These are phyloP conservation scores for Melampsora americana DNA, from an alignment of 1,284 basidiomycete species.

Conservation along the genomic window DNA sequence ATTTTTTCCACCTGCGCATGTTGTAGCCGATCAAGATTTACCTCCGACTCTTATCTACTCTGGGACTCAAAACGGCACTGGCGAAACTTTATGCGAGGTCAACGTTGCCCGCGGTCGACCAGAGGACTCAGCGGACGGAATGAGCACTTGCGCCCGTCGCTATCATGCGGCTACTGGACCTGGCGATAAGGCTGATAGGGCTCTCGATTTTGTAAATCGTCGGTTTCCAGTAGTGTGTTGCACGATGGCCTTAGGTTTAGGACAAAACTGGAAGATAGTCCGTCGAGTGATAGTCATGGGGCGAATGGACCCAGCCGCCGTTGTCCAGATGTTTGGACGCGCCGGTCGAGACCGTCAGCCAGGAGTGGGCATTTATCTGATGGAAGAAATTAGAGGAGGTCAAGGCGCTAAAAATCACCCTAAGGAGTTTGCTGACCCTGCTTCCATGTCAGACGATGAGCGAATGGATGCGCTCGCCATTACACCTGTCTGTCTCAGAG, in stretches of 20 bases:
- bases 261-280: constrained; percentile 10
- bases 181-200: too few relatives aligned
- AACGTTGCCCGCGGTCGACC: not conserved
- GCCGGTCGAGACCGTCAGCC: not conserved
- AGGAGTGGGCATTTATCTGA: not conserved
- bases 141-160: not conserved
- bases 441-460: not conserved
- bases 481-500: constrained; percentile 6
- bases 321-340: constrained; percentile 7
- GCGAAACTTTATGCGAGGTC: not conserved
- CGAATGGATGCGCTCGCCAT: constrained; percentile 15
- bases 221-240: too few relatives aligned
- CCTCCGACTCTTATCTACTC: constrained; percentile 13
- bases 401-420: not conserved
- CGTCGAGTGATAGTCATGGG: constrained; percentile 1
- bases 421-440: not conserved
- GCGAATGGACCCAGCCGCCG: not conserved
- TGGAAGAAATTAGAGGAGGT: not conserved
- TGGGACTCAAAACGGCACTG: not conserved
- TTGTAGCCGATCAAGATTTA: not conserved
- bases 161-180: not conserved
- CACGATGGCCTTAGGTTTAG: constrained; percentile 3
- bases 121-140: not conserved
- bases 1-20: not conserved
- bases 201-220: too few relatives aligned